Base-by-base conservation (phyloP, 164 flowering plant species). In the Magnolia changhungtana region DNA sequence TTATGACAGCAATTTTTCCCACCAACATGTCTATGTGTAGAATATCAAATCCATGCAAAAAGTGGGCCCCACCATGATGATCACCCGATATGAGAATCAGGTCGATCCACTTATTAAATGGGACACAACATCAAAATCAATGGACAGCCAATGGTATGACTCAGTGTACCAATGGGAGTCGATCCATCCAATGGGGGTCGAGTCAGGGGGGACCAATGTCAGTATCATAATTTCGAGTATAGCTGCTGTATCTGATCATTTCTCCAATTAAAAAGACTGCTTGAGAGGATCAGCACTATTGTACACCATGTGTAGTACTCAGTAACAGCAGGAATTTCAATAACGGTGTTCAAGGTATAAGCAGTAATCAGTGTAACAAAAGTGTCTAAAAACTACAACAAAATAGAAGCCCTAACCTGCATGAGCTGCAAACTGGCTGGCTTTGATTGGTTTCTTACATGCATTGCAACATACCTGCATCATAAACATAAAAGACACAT, bases 371-470 rank as follows among this genome's bases (percentile, higher is more conserved):
- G 18, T 68, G 50, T 37, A 68, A 37, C 71, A 31, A 29, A 37
- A 37, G n/a, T 14, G 18, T 68, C 71, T 68, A 37, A 68, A 29
- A 49, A 72, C 27, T 8, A 55, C 2, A 63, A 1, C 8, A 50
- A 31, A 61, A 19, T 49, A 50, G 73, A 69, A 52, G 29, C n/a
- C 31, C 78, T 63, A 69, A 93, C 98, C 98, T 93, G 96, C 87
- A 89, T 93, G 98, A 73, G 85, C 82, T 63, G 91, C 88, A 82
- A 84, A 93, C 76, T 90, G 96, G 76, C 95, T 92, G 76, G 87
- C 87, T 87, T 87, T 93, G 78, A 93, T 80, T 73, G 96, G 92
- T 81, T 87, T 93, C 85, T 86, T 92, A 82, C 98, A 93, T 75
- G 89, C 86, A 81, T 90, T 90, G 89, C 98, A 93, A 76, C 89